phyloP scores from a whole-genome alignment of 106 monocot genomes.

The Dendrobium nobile region DNA sequence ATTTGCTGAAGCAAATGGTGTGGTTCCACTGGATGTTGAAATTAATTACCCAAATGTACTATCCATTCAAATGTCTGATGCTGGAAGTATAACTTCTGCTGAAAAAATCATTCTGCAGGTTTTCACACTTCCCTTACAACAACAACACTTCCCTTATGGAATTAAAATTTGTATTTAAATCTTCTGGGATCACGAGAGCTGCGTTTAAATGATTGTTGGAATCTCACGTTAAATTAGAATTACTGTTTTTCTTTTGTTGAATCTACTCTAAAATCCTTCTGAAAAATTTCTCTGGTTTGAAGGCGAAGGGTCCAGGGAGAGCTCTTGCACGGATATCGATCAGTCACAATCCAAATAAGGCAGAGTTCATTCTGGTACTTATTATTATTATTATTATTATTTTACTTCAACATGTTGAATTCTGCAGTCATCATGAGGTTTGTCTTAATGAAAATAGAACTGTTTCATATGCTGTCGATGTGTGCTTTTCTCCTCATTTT shows the following conservation, averaged over 20 bases:
- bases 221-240: neutral
- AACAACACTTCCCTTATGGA: neutral
- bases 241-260: neutral
- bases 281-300: neutral
- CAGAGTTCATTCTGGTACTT: slow-evolving; percentile 75
- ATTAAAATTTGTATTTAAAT: neutral
- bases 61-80: slow-evolving; percentile 33
- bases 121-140: neutral
- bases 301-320: slow-evolving; percentile 65
- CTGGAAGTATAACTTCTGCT: slow-evolving; percentile 17
- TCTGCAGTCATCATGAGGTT: neutral
- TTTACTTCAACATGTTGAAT: neutral
- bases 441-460: neutral
- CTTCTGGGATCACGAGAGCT: neutral
- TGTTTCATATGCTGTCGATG: neutral
- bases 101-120: slow-evolving; percentile 56
- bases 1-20: slow-evolving; percentile 75
- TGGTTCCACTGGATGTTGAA: slow-evolving; percentile 58
- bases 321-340: slow-evolving; percentile 73
- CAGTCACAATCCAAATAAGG: slow-evolving; percentile 45
- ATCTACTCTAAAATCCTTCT: neutral
- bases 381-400: neutral
- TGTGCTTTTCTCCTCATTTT: neutral
- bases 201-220: neutral
- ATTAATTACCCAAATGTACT: slow-evolving; percentile 81